These are phyloP conservation scores for Cicer judaicum DNA, from an alignment of 306 rosid genomes.

Conservation along the genomic window DNA sequence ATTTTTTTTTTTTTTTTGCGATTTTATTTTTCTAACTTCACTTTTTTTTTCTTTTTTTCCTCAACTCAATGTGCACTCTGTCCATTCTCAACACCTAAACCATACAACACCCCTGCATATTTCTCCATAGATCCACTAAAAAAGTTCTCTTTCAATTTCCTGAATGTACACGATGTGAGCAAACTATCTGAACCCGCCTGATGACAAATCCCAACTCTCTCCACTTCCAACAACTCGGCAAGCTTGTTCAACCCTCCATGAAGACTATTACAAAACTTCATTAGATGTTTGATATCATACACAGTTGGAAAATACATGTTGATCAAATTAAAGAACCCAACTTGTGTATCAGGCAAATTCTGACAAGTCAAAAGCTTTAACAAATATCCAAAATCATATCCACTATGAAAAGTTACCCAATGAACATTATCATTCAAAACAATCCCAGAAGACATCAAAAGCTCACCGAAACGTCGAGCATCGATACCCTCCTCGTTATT, in stretches of 20 bases:
- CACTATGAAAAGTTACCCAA: slow-evolving; percentile 64
- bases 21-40: slow-evolving; percentile 27
- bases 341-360: slow-evolving; percentile 56
- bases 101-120: slow-evolving; percentile 66
- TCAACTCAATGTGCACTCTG: slow-evolving; percentile 41
- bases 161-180: slow-evolving; percentile 59
- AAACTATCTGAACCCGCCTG: slow-evolving; percentile 64
- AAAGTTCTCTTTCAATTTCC: slow-evolving; percentile 59
- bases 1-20: slow-evolving; percentile 13
- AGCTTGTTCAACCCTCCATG: slow-evolving; percentile 65
- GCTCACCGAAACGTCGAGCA: slow-evolving; percentile 54
- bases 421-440: slow-evolving; percentile 56
- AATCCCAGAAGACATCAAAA: slow-evolving; percentile 53
- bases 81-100: slow-evolving; percentile 63
- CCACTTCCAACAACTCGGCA: slow-evolving; percentile 62
- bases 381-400: slow-evolving; percentile 60
- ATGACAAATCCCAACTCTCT: slow-evolving; percentile 59
- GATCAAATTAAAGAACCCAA: slow-evolving; percentile 51
- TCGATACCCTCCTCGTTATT: slow-evolving; percentile 55
- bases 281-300: slow-evolving; percentile 58
- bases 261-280: slow-evolving; percentile 57
- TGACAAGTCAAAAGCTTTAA: slow-evolving; percentile 57
- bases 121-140: slow-evolving; percentile 63
- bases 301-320: slow-evolving; percentile 54
- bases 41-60: not conserved